Evolutionary conservation across 1,284 basidiomycete species (phyloP).

Genomic region (Trichosporon coremiiforme): DNA sequence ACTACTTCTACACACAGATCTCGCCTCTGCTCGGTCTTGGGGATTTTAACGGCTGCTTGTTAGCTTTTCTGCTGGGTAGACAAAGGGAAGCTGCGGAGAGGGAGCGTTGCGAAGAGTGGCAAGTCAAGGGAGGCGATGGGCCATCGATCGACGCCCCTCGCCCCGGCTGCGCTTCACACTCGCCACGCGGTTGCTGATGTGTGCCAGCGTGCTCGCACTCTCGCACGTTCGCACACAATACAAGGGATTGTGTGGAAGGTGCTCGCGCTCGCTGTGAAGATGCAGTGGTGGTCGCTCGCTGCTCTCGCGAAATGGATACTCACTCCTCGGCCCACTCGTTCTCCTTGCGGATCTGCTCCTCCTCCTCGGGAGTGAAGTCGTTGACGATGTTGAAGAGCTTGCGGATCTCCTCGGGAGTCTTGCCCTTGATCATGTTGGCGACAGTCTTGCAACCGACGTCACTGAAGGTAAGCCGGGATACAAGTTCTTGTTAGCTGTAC

Average conservation of each 20-base stretch:
- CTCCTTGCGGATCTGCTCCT: slow-evolving; percentile 99
- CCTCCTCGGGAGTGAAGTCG: slow-evolving; percentile 99
- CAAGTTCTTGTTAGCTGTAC: slow-evolving; percentile 51
- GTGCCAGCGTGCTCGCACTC: too few relatives aligned
- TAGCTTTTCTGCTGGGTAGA: not conserved
- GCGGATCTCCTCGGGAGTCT: slow-evolving; percentile 84
- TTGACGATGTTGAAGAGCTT: slow-evolving; percentile 94
- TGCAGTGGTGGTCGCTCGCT: not conserved
- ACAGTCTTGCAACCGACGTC: slow-evolving; percentile 99
- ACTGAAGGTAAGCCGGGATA: slow-evolving; percentile 57
- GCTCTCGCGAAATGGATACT: slow-evolving; percentile 28
- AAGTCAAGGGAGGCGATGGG: not conserved
- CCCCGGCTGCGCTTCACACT: not conserved
- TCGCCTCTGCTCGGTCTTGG: not conserved
- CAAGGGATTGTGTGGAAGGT: not conserved
- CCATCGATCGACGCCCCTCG: not conserved
- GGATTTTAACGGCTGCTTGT: slow-evolving; percentile 4
- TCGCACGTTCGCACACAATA: not conserved
- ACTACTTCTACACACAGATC: slow-evolving; percentile 19
- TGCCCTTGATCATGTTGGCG: slow-evolving; percentile 95
- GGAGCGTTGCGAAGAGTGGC: not conserved
- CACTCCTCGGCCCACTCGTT: slow-evolving; percentile 70
- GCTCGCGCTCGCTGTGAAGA: too few relatives aligned
- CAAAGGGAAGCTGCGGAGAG: not conserved
- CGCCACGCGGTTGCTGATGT: not conserved